Conservation (phyloP, 768 basidiomycete genomes). For the Mrakia frigida region DNA sequence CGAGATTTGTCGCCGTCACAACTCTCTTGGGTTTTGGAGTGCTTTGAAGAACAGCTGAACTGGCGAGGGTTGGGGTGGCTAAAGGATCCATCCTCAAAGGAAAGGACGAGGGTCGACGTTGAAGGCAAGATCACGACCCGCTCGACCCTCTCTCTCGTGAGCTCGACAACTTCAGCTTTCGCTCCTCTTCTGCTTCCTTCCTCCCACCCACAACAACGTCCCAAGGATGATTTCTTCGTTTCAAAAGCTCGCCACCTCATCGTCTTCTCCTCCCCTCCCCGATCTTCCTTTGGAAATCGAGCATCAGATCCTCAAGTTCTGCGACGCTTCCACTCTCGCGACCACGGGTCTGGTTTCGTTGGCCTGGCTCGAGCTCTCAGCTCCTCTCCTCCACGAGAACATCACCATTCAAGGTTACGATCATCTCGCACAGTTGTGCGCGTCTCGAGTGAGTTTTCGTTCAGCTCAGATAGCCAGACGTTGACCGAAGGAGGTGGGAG, state of each 20-base stretch:
- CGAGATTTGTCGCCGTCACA: slow-evolving; percentile 8
- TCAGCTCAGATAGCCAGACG: too few relatives aligned
- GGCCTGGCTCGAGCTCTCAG: background rate
- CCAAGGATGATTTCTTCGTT: background rate
- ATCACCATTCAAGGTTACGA: background rate
- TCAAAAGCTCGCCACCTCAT: background rate
- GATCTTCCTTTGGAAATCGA: background rate
- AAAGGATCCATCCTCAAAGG: background rate
- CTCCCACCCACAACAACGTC: background rate
- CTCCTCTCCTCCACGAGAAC: background rate
- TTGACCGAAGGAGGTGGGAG: background rate
- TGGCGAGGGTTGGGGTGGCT: background rate
- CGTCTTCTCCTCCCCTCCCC: background rate
- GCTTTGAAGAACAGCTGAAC: background rate
- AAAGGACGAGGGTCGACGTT: background rate
- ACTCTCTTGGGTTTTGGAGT: slow-evolving; percentile 3
- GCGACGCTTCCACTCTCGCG: background rate
- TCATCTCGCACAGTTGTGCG: background rate
- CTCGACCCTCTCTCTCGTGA: background rate
- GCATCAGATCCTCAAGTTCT: background rate
- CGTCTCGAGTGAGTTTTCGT: background rate
- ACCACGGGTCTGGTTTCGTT: background rate
- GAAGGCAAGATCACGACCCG: background rate
- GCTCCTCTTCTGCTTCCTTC: too few relatives aligned
- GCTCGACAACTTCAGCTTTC: background rate